Base-by-base conservation (phyloP, 1,284 basidiomycete species). In the Cutaneotrichosporon cyanovorans region DNA sequence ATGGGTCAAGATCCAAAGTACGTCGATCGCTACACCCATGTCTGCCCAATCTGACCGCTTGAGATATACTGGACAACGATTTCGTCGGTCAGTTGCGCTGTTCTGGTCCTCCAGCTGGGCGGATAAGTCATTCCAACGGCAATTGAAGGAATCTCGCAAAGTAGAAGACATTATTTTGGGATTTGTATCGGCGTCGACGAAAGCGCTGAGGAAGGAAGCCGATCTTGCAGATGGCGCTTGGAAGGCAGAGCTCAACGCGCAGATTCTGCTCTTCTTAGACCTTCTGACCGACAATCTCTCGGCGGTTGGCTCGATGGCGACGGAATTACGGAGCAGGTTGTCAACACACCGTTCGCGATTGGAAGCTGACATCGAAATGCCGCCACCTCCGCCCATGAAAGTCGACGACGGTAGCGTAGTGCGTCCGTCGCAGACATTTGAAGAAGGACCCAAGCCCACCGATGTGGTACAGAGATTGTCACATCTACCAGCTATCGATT, bases 131-230 rank as follows among this genome's bases (percentile, higher is more conserved):
- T 92, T 92, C 74, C 81, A 85, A 53, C 78, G 81, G 35, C 87
- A 91, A 62, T 84, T 97, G 80, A 89, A 90, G 68, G 91, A 96
- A 69, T 92, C 90, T 62, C 79, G 95, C 39, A 95, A 93, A 74
- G 86, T 97, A 44, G 95, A 99, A 71, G 91, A 96, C 57, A 81
- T 98, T 49, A 93, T 99, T 53, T 77, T 98, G 42, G 85, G 87
- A 77, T 97, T 96, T 62, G 91, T 92, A 14, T 87, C 91, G 2
- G 83, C 89, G 37, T 86, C 90, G 4, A 89, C 87, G 1, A 78
- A 80, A 19, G 80, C 87, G 6, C 76, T 93, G 47, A 84, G 83
- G 76, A 93, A 95, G 71, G 68, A 71, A 23, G 57, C 76, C 78
- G 22, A 76, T 83, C n/a, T 78, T 9, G 82, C 78, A 16, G 75